Conservation (phyloP, 345 rosid genomes). For the Atalantia buxifolia region DNA sequence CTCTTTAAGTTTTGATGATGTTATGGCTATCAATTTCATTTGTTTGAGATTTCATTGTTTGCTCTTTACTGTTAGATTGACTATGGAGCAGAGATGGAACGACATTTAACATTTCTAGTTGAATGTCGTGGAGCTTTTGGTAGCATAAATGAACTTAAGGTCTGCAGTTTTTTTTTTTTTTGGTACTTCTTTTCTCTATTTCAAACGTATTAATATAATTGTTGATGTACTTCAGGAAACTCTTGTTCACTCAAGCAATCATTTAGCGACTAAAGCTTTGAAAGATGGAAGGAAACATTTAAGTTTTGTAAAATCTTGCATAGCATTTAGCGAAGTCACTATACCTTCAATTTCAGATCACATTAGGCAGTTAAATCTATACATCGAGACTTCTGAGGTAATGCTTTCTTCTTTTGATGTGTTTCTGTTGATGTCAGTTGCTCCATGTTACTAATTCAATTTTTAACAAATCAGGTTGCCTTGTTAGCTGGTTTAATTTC, state of each 20-base stretch:
- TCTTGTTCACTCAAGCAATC: conserved; percentile 79
- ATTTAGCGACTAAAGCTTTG: conserved; percentile 60
- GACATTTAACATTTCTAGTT: conserved; percentile 67
- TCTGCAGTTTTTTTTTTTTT: conserved; percentile 21
- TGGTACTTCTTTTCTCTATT: background rate
- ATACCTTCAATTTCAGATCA: conserved; percentile 63
- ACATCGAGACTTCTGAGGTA: conserved; percentile 92
- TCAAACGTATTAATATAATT: conserved; percentile 9
- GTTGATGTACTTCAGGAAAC: conserved; percentile 52
- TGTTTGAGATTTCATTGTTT: conserved; percentile 19
- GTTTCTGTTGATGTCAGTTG: background rate
- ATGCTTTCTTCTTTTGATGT: conserved; percentile 22
- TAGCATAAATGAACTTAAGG: conserved; percentile 68
- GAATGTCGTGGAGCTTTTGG: conserved; percentile 83
- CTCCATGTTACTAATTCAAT: conserved; percentile 19
- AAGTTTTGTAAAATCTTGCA: conserved; percentile 69
- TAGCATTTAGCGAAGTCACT: conserved; percentile 86
- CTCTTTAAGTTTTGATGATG: background rate
- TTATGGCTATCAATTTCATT: conserved; percentile 9
- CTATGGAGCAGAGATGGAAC: conserved; percentile 63
- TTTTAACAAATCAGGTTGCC: conserved; percentile 56
- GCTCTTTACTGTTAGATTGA: conserved; percentile 57
- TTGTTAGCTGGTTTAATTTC: conserved; percentile 70
- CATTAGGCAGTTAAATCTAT: conserved; percentile 63
- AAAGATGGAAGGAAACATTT: conserved; percentile 44